Percentiles rank a stretch among this genome's conserved stretches.
phyloP scores from a whole-genome alignment of 352 stramenopile genomes.

The Thraustotheca clavata region DNA sequence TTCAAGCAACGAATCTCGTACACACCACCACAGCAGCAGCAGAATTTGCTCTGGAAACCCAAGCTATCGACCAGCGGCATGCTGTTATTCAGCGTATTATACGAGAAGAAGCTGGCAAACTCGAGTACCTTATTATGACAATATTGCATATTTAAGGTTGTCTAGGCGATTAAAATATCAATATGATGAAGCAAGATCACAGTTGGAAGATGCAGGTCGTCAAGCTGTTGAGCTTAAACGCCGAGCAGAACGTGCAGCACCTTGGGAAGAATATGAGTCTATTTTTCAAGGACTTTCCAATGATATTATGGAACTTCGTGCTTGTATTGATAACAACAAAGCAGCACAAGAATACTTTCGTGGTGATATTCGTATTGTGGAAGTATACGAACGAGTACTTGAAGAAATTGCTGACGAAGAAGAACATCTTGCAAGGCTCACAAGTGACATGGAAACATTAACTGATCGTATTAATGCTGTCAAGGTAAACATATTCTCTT shows the following conservation, averaged over 20 bases:
- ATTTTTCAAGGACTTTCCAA: slow-evolving; percentile 54
- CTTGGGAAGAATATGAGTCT: slow-evolving; percentile 54
- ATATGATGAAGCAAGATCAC: slow-evolving; percentile 45
- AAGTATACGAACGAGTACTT: slow-evolving; percentile 59
- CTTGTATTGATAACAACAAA: slow-evolving; percentile 80
- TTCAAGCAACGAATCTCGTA: neutral
- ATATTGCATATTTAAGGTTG: neutral
- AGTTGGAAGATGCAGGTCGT: slow-evolving; percentile 32
- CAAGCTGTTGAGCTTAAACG: slow-evolving; percentile 30
- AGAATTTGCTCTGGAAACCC: neutral
- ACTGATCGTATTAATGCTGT: slow-evolving; percentile 65
- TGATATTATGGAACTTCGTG: slow-evolving; percentile 65
- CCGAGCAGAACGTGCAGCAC: slow-evolving; percentile 53
- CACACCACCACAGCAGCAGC: neutral
- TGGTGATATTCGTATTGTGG: slow-evolving; percentile 60
- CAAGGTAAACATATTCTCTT: slow-evolving; percentile 35
- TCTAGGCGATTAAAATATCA: slow-evolving; percentile 35
- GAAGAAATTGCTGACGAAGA: slow-evolving; percentile 64
- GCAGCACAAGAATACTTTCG: slow-evolving; percentile 71
- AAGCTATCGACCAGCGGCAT: slow-evolving; percentile 8
- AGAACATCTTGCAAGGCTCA: slow-evolving; percentile 39
- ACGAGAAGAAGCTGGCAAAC: slow-evolving; percentile 7
- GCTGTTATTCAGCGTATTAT: neutral
- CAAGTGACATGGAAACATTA: slow-evolving; percentile 49
- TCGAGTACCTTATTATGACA: neutral